These are phyloP conservation scores for Phytophthora megakarya DNA, from an alignment of 352 stramenopile species.

Conservation along the genomic window DNA sequence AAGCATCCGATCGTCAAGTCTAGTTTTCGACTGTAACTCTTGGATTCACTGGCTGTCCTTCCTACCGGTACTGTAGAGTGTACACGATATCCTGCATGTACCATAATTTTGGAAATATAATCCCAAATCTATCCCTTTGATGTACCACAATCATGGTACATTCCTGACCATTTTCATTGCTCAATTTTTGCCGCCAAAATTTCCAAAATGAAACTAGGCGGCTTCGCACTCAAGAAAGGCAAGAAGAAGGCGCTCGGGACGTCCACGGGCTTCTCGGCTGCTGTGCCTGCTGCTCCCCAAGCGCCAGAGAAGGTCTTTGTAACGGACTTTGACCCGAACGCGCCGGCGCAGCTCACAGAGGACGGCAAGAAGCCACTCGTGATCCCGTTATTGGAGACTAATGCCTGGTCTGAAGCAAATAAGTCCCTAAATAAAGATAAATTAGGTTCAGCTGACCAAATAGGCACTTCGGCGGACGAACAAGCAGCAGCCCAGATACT, in stretches of 20 bases:
- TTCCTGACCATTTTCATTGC: no score
- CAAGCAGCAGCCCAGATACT: conserved; percentile 46
- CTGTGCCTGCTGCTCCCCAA: conserved; percentile 6
- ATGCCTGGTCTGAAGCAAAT: conserved; percentile 45
- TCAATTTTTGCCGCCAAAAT: no score
- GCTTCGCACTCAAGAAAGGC: conserved; percentile 77
- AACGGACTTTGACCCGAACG: conserved; percentile 68
- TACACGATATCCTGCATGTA: no score
- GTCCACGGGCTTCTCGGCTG: conserved; percentile 35
- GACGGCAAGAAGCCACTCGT: conserved; percentile 51
- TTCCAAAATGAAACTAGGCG: conserved; percentile 62
- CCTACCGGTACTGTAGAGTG: no score
- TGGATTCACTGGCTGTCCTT: no score
- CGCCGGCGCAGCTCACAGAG: conserved; percentile 33
- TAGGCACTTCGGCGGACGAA: conserved; percentile 38
- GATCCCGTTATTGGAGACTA: conserved; percentile 73
- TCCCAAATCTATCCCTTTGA: no score
- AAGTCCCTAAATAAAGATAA: not conserved
- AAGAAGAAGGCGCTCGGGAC: conserved; percentile 43
- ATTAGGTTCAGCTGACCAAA: not conserved
- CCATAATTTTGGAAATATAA: no score
- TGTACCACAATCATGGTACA: no score
- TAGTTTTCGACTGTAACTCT: no score
- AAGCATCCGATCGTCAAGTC: no score
- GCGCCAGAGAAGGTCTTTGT: conserved; percentile 64